phyloP scores from a whole-genome alignment of 2,329 filamentous ascomycete genomes.

The Apiospora malaysiana region DNA sequence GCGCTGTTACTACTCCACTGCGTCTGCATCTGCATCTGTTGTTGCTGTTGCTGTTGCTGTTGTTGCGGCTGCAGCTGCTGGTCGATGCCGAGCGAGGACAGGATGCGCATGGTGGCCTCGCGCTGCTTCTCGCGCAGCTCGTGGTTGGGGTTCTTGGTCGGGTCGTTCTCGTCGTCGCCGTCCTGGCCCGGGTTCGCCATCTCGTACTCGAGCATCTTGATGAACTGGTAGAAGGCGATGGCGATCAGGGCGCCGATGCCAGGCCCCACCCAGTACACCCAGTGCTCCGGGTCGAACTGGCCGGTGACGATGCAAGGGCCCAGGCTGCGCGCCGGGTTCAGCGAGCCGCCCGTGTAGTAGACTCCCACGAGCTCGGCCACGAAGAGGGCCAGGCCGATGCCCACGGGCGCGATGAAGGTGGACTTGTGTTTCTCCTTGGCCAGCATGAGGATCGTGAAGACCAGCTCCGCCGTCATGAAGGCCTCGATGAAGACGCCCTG shows the following conservation, averaged over 20 bases:
- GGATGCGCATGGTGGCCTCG: constrained; percentile 27
- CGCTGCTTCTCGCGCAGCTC: constrained; percentile 30
- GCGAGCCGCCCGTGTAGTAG: constrained; percentile 45
- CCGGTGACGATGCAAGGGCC: constrained; percentile 44
- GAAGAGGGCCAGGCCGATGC: constrained; percentile 67
- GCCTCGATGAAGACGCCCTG: constrained; percentile 62
- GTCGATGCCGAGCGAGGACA: constrained; percentile 25
- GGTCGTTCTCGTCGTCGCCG: constrained; percentile 29
- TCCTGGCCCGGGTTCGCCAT: constrained; percentile 45
- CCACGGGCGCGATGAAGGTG: constrained; percentile 66
- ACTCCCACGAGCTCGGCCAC: constrained; percentile 50
- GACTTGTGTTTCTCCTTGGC: constrained; percentile 67
- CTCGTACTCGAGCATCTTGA: constrained; percentile 49
- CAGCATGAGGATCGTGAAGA: constrained; percentile 63
- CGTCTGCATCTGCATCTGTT: neutral
- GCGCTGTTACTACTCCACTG: neutral
- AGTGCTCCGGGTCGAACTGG: constrained; percentile 44
- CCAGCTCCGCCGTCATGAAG: constrained; percentile 58
- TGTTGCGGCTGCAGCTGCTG: neutral
- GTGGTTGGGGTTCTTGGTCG: constrained; percentile 30
- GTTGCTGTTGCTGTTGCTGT: neutral
- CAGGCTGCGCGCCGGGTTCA: constrained; percentile 48
- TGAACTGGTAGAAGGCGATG: constrained; percentile 45
- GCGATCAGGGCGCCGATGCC: constrained; percentile 42
- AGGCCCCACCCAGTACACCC: constrained; percentile 52